Conservation (phyloP, 148 eudicot species). For the Rhododendron molle region DNA sequence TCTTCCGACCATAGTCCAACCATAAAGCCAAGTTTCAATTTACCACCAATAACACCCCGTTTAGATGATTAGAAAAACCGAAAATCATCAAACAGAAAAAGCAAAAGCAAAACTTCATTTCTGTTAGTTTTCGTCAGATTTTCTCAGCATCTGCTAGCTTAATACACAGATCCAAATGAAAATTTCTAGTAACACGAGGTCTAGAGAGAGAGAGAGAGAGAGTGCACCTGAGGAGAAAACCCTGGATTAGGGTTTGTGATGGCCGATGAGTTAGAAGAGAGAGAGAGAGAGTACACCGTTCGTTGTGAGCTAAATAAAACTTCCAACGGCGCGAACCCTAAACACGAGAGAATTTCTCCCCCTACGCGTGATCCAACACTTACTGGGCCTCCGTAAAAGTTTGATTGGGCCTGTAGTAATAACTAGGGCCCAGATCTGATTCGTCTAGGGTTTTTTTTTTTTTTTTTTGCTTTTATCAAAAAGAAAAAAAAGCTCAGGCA, state of each 20-base stretch:
- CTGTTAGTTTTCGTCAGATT: not conserved
- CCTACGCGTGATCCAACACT: not conserved
- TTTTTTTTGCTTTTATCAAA: no score
- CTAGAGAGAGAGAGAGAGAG: not conserved
- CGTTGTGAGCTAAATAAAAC: not conserved
- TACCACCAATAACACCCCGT: not conserved
- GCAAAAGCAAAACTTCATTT: not conserved
- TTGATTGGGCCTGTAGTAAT: not conserved
- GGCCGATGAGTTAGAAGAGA: constrained; percentile 6
- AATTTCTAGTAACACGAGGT: constrained; percentile 3
- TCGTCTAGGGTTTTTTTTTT: not conserved
- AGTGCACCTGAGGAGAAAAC: constrained; percentile 17
- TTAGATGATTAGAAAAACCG: not conserved
- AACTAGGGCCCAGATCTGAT: not conserved
- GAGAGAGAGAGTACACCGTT: no score
- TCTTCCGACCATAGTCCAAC: not conserved
- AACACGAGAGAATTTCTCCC: not conserved
- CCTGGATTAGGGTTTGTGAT: constrained; percentile 18
- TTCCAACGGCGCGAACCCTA: constrained; percentile 1
- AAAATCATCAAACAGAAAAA: not conserved
- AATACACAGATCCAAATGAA: not conserved
- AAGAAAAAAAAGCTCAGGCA: not conserved
- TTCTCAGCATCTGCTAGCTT: not conserved
- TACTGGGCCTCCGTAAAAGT: not conserved
- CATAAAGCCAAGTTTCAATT: not conserved